Evolutionary conservation across 208 protist genomes (phyloP), one percentile per base, ranked within the genome.

Genomic region (Borovskyia barvae): DNA sequence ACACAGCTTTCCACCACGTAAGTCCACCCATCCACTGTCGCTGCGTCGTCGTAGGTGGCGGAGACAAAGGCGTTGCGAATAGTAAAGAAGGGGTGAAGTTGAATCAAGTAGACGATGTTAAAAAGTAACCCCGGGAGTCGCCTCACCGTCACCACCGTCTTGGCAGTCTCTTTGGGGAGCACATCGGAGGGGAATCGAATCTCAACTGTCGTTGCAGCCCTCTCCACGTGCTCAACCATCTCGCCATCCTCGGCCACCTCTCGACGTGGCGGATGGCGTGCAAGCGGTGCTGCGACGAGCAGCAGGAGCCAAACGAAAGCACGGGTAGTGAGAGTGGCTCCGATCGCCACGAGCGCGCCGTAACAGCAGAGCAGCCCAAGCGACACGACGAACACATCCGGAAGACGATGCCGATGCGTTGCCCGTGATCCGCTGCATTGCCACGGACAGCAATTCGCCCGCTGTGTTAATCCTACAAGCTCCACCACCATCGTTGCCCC

Each of bases 1-100:
- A 48, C 48, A 14, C 50, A 48, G 0, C 3, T 35, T 39, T 66
- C 50, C 11, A 43, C 41, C 11, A 37, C 32, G 41, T 41, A 66
- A 35, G 43, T 50, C 15, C 50, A 51, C 50, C 19, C 14, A 28
- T 69, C 62, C 62, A 61, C 36, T 9, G 49, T 69, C n/a, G 22
- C 2, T 4, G 32, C 45, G 22, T 32, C 24, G 28, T 69, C 62
- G 25, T 46, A 35, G 15, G 67, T 80, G 40, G 33, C 28, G 8
- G 80, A 75, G 24, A 73, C 19, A 35, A 62, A 40, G 0, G 11
- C 28, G 52, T 82, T 82, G 54, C 67, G 56, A 7, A 72, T 46
- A 0, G 59, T 64, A 65, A 86, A 80, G 54, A 80, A 77, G 3
- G 75, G 75, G 26, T 71, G 52, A 42, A 82, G 25, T 9, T 77